A percentile compares a stretch with the other conserved stretches of the same genome.
Evolutionary conservation across 306 rosid genomes (phyloP).

Genomic region (Vigna hirtella): DNA sequence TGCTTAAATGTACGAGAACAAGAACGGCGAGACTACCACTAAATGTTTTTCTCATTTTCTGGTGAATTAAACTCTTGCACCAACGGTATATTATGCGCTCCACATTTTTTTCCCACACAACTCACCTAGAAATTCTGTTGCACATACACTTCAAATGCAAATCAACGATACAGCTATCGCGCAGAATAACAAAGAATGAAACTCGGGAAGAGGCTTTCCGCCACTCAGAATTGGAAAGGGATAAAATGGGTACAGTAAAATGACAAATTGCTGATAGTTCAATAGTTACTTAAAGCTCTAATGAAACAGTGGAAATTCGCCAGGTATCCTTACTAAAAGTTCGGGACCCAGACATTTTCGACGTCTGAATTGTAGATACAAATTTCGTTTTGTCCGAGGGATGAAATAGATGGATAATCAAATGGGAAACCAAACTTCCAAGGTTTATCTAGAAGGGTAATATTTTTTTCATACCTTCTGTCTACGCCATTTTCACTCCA

Average conservation of each 20-base stretch:
- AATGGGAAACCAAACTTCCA: not conserved
- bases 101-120: not conserved
- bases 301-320: not conserved
- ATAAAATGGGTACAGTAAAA: not conserved
- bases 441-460: not conserved
- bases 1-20: not conserved
- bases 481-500: not conserved
- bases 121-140: conserved; percentile 6
- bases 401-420: not conserved
- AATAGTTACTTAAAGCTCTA: not conserved
- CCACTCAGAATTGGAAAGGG: not conserved
- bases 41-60: not conserved
- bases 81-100: not conserved
- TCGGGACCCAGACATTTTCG: not conserved
- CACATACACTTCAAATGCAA: not conserved
- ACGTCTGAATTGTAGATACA: not conserved
- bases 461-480: not conserved
- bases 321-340: not conserved
- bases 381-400: not conserved
- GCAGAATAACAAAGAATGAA: not conserved
- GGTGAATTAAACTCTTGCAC: not conserved
- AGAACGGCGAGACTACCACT: not conserved
- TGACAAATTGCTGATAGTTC: not conserved
- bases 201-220: not conserved
- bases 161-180: not conserved